Evolutionary conservation across 208 protist species (phyloP), one percentile per base, ranked within the genome.

Genomic region (Trypanosoma grayi): DNA sequence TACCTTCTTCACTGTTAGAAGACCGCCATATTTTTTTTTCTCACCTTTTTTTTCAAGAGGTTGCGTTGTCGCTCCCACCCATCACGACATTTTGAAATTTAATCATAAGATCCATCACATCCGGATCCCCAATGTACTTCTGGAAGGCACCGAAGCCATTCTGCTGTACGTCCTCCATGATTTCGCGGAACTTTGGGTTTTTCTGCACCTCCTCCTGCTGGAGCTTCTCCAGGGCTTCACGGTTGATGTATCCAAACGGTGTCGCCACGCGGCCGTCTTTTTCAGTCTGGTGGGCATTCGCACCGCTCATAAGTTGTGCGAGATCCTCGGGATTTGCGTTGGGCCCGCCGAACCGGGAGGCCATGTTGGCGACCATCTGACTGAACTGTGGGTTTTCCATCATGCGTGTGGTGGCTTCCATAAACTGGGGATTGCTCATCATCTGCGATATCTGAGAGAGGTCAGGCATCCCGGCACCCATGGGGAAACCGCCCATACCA

Each of bases 401-500:
- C 79, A 95, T 88, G 36, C 75, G 75, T 66, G 88, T 77, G 39
- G 87, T 79, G 37, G 83, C 87, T 65, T 94, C 77, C 78, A 95
- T 81, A 73, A 97, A 93, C 72, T 94, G 77, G n/a, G 92, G 92
- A 70, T 95, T 97, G 71, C 77, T 82, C 85, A 94, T 90, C 81
- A 95, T 88, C 57, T 70, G 74, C 13, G 79, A 52, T 33, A 97
- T 74, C 58, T 89, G 75, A 54, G 79, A 71, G 62, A 94, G 79
- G 66, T 94, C 85, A 16, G 82, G 82, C 73, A 92, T 83, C 20
- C 84, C 82, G 24, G 64, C 77, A 44, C 39, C 55, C 24, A 68
- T 61, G 1, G 77, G 73, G 30, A 77, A 73, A 43, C 67, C 75
- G 31, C 63, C 77, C 50, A 70, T 70, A 4, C 48, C 59, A 37